Conservation (phyloP, 768 basidiomycete genomes). For the Neoboletus magnificus region DNA sequence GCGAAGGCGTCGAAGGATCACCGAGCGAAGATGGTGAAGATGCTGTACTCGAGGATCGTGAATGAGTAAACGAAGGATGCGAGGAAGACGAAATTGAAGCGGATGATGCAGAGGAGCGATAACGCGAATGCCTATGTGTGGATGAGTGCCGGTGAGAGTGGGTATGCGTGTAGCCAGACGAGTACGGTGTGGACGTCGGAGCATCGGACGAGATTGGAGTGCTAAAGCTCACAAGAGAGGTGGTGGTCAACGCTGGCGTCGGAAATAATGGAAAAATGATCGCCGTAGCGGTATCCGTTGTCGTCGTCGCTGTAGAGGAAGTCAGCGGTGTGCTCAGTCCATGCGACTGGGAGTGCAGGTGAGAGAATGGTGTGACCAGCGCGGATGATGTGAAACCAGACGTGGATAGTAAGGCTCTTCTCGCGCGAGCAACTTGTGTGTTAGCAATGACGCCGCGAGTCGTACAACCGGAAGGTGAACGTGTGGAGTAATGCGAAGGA, state of each 20-base stretch:
- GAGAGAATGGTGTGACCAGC: neutral
- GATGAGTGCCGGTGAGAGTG: neutral
- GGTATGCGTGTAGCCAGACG: neutral
- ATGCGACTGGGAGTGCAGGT: neutral
- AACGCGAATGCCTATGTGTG: neutral
- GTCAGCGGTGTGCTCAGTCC: neutral
- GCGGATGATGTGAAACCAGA: constrained; percentile 3
- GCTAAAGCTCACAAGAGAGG: neutral
- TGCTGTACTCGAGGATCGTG: neutral
- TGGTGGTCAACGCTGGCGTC: neutral
- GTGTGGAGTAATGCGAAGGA: constrained; percentile 54
- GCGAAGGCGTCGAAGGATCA: neutral
- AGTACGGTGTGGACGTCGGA: neutral
- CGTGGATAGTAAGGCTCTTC: constrained; percentile 24
- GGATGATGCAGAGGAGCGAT: neutral
- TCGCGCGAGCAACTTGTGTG: constrained; percentile 29
- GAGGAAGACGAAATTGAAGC: neutral
- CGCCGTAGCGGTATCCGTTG: constrained; percentile 4
- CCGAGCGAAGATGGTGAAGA: neutral
- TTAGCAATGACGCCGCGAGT: constrained; percentile 51
- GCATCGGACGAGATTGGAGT: neutral
- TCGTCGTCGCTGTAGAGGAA: neutral
- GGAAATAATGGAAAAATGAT: constrained; percentile 6
- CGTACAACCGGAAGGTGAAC: constrained; percentile 60
- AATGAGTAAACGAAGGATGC: neutral